Base-by-base conservation (phyloP, 139 green algal genomes). In the Spirogloea muscicola region DNA sequence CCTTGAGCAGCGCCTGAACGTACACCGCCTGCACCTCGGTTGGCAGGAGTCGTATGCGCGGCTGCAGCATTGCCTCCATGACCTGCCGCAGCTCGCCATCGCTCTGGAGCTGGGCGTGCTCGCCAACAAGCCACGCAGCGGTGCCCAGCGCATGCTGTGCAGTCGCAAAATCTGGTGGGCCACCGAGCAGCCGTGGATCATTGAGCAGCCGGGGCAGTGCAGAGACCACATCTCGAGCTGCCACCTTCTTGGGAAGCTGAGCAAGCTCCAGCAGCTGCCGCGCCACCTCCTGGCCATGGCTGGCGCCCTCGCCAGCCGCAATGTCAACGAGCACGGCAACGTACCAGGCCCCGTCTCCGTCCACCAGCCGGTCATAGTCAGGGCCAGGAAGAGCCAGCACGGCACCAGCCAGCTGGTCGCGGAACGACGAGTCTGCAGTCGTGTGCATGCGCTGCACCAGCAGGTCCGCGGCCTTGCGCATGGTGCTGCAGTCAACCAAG, bases 291-390 rank as follows among this genome's bases (percentile, higher is more conserved):
- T 33, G 10, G 38, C 72, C 62, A 48, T 85, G 63, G 13, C 29
- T 52, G 21, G 41, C 69, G 10, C 58, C 64, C 37, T 18, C 25
- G 34, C 31, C 29, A 6, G 31, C 43, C 1, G 34, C 31, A 38
- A 87, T 31, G 36, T 87, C 78, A 6, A 49, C 72, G 13, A 85
- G 68, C 21, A 87, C 55, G 55, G 58, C 60, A 27, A 77, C 3
- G 34, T 80, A 87, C 82, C 79, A 85, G 33, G 46, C 67, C 42
- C 83, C 83, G 68, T 87, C 82, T 3, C 48, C 48, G 5, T 48
- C 48, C 21, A 87, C 69, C 5, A 85, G 68, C 18, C 43, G 43
- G 68, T 86, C 86, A 7, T 67, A 16, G 13, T 79, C 74, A 21
- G 59, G 55, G 34, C 61, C 57, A 38, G 67, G 82, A 39, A 87